phyloP scores from a whole-genome alignment of 305 asterid genomes.

The Fraxinus ornus region DNA sequence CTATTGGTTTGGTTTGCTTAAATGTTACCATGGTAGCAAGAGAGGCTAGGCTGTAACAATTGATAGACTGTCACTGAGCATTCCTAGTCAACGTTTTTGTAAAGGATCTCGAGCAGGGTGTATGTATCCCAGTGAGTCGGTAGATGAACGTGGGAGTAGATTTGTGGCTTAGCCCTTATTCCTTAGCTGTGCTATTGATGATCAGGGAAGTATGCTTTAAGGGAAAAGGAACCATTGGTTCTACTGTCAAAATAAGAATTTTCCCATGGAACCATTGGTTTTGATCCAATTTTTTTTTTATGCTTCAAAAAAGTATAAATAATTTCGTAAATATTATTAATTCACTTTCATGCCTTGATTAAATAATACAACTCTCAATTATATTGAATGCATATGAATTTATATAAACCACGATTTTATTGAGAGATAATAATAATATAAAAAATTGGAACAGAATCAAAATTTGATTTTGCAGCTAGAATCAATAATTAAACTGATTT shows the following conservation, averaged over 20 bases:
- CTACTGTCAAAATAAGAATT: not conserved
- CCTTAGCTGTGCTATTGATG: not conserved
- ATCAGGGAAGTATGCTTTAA: not conserved
- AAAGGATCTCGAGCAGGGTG: not conserved
- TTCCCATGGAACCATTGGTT: not conserved
- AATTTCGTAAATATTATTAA: no score
- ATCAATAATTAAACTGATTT: not conserved
- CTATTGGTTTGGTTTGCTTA: not conserved
- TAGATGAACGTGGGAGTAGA: not conserved
- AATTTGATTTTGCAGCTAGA: not conserved
- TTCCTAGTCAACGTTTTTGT: not conserved
- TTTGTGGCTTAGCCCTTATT: not conserved
- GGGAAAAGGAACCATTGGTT: not conserved
- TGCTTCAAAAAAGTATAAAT: not conserved
- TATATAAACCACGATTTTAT: not conserved
- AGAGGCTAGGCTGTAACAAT: not conserved
- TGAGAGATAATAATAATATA: not conserved
- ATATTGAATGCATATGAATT: not conserved
- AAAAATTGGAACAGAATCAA: not conserved
- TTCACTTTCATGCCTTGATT: not conserved
- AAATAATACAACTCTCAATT: not conserved
- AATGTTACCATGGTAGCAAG: not conserved
- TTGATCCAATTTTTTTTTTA: no score
- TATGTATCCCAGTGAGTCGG: no score
- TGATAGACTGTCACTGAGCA: not conserved